Percentiles rank a stretch among this genome's conserved stretches.
phyloP scores from a whole-genome alignment of 1,284 basidiomycete genomes.

The Polyporus tsugae region DNA sequence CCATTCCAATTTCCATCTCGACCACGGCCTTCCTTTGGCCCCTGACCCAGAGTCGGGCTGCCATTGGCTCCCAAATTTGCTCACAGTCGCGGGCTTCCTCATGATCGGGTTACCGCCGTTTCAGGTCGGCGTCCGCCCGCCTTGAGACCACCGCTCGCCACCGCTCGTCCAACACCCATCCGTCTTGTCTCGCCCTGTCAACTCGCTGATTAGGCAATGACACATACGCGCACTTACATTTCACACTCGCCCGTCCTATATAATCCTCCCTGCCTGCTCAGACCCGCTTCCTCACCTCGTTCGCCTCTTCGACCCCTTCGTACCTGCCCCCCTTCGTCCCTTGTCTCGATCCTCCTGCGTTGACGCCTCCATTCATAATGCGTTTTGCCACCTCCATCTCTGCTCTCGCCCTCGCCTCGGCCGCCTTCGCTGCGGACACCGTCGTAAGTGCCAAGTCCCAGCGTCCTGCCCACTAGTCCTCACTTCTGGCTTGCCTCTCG shows the following conservation, averaged over 20 bases:
- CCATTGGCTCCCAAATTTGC: conserved; percentile 9
- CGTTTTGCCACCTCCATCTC: conserved; percentile 26
- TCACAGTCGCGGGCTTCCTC: neutral
- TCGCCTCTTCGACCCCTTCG: conserved; percentile 12
- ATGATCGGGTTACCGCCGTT: conserved; percentile 3
- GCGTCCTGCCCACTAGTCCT: neutral
- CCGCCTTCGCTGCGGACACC: conserved; percentile 34
- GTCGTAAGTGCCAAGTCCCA: conserved; percentile 15
- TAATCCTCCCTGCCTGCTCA: conserved; percentile 8
- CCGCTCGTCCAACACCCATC: neutral
- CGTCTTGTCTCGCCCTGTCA: conserved; percentile 9
- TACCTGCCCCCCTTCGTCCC: neutral
- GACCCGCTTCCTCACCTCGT: conserved; percentile 20
- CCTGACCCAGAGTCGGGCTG: neutral
- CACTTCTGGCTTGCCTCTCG: neutral
- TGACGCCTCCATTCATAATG: conserved; percentile 27
- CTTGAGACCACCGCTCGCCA: conserved; percentile 3
- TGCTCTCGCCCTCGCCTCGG: conserved; percentile 32
- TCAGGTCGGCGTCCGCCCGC: conserved; percentile 9
- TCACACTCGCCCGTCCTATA: conserved; percentile 14
- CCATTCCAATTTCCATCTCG: neutral
- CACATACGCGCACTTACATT: neutral
- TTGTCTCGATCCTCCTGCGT: conserved; percentile 3
- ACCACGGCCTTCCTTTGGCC: neutral
- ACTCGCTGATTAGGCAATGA: conserved; percentile 7